Percentiles rank a stretch among this genome's conserved stretches.
Conservation (phyloP, 129 eudicot species). For the Daucus carota region DNA sequence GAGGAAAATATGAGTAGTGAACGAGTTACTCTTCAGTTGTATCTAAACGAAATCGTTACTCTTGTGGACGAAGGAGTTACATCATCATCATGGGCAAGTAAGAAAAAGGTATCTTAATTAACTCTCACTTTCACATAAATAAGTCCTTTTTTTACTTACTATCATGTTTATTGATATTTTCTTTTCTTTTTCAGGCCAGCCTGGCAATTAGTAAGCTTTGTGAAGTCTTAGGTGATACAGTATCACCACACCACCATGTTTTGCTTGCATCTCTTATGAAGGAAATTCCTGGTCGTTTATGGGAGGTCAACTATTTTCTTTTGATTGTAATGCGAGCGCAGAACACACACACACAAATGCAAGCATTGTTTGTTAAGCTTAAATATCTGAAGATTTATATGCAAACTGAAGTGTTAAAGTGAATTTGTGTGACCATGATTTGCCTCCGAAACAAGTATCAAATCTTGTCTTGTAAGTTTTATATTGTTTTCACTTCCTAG, state of each 20-base stretch:
- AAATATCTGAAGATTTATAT: background rate
- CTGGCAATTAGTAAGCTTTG: constrained; percentile 76
- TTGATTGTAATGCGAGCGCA: background rate
- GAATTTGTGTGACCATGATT: background rate
- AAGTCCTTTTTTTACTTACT: background rate
- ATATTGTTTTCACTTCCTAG: background rate
- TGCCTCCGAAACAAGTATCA: background rate
- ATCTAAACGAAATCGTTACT: constrained; percentile 68
- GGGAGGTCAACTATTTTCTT: constrained; percentile 70
- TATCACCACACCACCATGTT: constrained; percentile 55
- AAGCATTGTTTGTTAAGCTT: background rate
- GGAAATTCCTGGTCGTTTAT: constrained; percentile 93
- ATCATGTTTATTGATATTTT: background rate
- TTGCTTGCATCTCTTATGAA: constrained; percentile 73
- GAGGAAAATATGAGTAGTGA: constrained; percentile 92
- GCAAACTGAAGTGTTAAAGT: background rate
- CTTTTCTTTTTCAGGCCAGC: constrained; percentile 52
- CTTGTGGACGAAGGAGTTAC: constrained; percentile 59
- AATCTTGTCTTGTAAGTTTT: background rate
- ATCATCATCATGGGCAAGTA: constrained; percentile 86
- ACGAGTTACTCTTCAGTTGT: constrained; percentile 82
- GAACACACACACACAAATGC: background rate
- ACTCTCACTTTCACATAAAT: background rate
- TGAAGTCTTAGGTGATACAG: constrained; percentile 70
- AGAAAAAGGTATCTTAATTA: constrained; percentile 50